Evolutionary conservation across 371 early-diverging fungal species (phyloP), one percentile per base, ranked within the genome.

Genomic region (Choanephora cucurbitarum): DNA sequence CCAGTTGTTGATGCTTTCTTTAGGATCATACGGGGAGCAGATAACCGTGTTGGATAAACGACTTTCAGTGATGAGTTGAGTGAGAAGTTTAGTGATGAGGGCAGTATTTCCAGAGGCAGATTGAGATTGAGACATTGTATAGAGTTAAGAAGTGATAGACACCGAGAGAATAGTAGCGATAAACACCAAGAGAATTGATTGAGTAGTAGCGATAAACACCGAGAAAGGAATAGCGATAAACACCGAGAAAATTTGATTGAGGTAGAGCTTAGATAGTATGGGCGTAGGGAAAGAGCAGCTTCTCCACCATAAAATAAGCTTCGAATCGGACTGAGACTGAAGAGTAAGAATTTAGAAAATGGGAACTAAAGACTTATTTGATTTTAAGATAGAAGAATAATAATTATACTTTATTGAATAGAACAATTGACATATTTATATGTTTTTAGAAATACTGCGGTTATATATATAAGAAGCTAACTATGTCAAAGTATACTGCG

Each of bases 1-100:
- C 57, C 57, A 57, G 34, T 9, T 57, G 44, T 49, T 57, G 19
- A 49, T 57, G 34, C 44, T 57, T 9, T 57, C 57, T 21, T 48
- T 31, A n/a, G 49, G 49, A 31, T 57, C 49, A 39, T 49, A 57
- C 0, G n/a, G 31, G 32, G 50, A 19, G 39, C 33, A 43, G 42
- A 49, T 47, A 22, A 11, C 13, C 3, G 49, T 13, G 24, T 48
- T 23, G 18, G 18, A 1, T 0, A 55, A 17, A 18, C 57, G 49
- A 33, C 49, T 42, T 34, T 57, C 57, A n/a, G 49, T 28, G 5
- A 57, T 7, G 18, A 49, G 19, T 32, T 57, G 44, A 22, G 18
- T 15, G 3, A 55, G 49, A 11, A 57, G 31, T n/a, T 49, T 46
- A 11, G 49, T 15, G 31, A 40, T 48, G 8, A 56, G 39, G 42